Evolutionary conservation across 2,329 filamentous ascomycete species (phyloP).

Genomic region (Cyclaneusma minus): DNA sequence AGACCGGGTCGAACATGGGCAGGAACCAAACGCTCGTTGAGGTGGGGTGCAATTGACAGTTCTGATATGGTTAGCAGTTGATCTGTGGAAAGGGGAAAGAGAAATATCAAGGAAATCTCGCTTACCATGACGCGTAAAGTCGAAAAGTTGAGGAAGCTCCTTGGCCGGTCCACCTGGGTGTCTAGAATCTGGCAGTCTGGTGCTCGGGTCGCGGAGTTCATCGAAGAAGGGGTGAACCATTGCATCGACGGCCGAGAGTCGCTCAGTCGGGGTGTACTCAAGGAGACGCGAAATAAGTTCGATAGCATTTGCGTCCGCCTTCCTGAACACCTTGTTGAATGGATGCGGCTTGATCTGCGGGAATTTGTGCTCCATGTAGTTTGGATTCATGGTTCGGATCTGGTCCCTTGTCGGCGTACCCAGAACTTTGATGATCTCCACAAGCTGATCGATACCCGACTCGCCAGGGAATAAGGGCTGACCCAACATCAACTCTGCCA

Average conservation of each 20-base stretch:
- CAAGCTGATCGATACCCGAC: conserved; percentile 94
- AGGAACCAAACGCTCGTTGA: conserved; percentile 83
- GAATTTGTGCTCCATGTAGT: conserved; percentile 99
- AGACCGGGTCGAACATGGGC: conserved; percentile 63
- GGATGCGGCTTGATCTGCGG: conserved; percentile 99
- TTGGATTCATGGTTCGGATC: conserved; percentile 99
- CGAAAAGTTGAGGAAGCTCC: conserved; percentile 77
- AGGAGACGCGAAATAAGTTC: conserved; percentile 86
- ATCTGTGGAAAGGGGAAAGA: conserved; percentile 3
- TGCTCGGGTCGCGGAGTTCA: conserved; percentile 82
- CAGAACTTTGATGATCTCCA: conserved; percentile 98
- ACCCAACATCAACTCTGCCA: conserved; percentile 98
- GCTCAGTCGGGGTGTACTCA: conserved; percentile 95
- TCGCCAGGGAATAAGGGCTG: conserved; percentile 96
- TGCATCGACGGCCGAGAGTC: conserved; percentile 81
- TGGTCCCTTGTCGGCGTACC: conserved; percentile 94
- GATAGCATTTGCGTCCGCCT: conserved; percentile 83
- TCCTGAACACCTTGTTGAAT: conserved; percentile 98
- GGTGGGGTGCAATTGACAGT: conserved; percentile 80
- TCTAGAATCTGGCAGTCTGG: conserved; percentile 84
- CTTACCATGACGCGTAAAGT: conserved; percentile 89
- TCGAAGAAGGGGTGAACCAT: conserved; percentile 99
- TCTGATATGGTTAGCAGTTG: conserved; percentile 35
- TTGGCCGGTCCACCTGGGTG: conserved; percentile 66
- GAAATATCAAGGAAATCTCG: too few species aligned